phyloP scores from a whole-genome alignment of 352 stramenopile genomes.

The Globisporangium paroecandrum region DNA sequence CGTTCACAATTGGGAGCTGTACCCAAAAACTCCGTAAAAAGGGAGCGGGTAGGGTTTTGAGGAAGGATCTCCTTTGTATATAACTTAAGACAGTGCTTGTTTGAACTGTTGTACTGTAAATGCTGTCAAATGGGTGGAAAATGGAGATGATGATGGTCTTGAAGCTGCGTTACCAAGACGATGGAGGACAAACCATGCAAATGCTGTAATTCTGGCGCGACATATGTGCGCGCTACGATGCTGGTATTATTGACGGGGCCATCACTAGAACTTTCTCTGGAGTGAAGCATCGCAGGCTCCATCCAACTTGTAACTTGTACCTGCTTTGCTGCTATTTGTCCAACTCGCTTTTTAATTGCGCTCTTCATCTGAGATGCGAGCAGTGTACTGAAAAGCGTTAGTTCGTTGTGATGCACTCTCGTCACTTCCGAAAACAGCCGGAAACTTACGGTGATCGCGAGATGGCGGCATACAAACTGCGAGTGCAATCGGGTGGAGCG shows the following conservation, averaged over 20 bases:
- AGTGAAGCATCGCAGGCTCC: no score
- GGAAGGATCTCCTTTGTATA: neutral
- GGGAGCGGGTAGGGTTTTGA: neutral
- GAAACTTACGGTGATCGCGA: conserved; percentile 3
- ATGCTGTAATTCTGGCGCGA: neutral
- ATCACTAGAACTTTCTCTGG: no score
- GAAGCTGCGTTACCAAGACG: neutral
- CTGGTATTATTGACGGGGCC: no score
- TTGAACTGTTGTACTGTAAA: no score
- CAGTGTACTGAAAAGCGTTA: neutral
- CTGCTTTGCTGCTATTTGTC: no score
- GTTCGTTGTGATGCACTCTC: neutral
- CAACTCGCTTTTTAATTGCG: no score
- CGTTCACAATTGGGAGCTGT: conserved; percentile 5
- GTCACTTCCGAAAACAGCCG: neutral
- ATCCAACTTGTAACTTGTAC: no score
- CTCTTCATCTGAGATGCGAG: neutral
- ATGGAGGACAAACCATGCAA: neutral
- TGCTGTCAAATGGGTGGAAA: neutral
- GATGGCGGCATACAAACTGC: conserved; percentile 2
- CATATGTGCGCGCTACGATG: no score
- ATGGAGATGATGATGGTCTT: neutral
- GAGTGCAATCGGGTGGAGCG: neutral
- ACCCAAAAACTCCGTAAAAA: conserved; percentile 5
- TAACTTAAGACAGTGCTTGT: neutral